phyloP scores from a whole-genome alignment of 2,329 filamentous ascomycete species.

The Exophiala sideris region DNA sequence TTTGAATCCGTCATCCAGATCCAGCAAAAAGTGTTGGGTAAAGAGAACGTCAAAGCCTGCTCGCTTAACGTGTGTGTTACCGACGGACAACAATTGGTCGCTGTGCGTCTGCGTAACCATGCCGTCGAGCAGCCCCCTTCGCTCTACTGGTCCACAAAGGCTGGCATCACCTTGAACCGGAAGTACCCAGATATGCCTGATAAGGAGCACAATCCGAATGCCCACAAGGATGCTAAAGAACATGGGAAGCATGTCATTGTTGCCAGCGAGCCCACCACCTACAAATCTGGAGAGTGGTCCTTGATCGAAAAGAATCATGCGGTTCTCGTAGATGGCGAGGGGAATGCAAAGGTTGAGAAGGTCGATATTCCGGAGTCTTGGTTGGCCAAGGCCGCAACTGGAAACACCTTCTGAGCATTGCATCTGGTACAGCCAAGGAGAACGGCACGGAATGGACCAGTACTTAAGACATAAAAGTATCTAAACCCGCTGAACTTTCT shows the following conservation, averaged over 20 bases:
- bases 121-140: constrained; percentile 50
- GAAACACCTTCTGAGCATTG: constrained; percentile 14
- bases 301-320: constrained; percentile 47
- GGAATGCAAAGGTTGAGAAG: constrained; percentile 23
- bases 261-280: constrained; percentile 54
- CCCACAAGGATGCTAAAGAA: constrained; percentile 37
- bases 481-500: too few species aligned
- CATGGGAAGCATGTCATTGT: constrained; percentile 50
- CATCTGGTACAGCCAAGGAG: neutral
- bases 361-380: constrained; percentile 13
- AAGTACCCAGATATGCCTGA: constrained; percentile 52
- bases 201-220: constrained; percentile 35
- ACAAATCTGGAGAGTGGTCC: constrained; percentile 51
- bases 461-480: neutral
- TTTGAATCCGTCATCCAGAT: constrained; percentile 45
- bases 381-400: constrained; percentile 18
- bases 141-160: constrained; percentile 50
- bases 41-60: constrained; percentile 41
- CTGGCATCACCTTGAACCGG: constrained; percentile 51
- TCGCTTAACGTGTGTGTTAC: constrained; percentile 53
- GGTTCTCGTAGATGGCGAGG: constrained; percentile 42
- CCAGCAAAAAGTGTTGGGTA: constrained; percentile 43
- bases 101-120: constrained; percentile 54
- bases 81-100: constrained; percentile 49
- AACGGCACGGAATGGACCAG: too few species aligned